Evolutionary conservation across 2,329 filamentous ascomycete species (phyloP).

Genomic region (Calonectria crousiana): DNA sequence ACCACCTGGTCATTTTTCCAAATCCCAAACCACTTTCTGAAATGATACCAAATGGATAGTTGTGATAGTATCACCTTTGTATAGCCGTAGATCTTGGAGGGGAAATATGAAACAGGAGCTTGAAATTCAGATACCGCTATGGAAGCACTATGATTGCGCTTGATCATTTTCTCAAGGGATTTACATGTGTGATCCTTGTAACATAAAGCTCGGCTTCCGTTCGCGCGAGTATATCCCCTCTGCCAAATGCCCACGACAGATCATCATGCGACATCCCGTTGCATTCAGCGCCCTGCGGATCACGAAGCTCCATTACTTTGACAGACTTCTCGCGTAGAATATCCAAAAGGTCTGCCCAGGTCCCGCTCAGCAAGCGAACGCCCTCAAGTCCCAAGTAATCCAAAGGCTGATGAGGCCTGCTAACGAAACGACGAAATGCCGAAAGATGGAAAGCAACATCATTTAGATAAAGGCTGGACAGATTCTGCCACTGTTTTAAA

Average conservation of each 20-base stretch:
- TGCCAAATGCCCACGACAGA: not conserved
- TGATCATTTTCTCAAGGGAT: not conserved
- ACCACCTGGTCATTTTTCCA: too few relatives aligned
- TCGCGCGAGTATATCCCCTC: not conserved
- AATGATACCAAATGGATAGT: too few relatives aligned
- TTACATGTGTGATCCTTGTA: not conserved
- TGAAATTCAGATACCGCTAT: not conserved
- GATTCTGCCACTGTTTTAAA: not conserved
- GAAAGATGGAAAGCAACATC: not conserved
- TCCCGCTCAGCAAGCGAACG: not conserved
- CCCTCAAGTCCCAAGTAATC: not conserved
- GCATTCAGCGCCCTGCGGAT: not conserved
- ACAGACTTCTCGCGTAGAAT: not conserved
- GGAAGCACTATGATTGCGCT: not conserved
- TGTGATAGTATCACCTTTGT: too few relatives aligned
- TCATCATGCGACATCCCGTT: not conserved
- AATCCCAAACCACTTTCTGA: too few relatives aligned
- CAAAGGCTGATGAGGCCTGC: not conserved
- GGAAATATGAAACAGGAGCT: not conserved
- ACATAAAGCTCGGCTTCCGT: not conserved
- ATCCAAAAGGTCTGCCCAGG: not conserved
- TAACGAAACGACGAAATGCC: not conserved
- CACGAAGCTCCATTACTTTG: not conserved
- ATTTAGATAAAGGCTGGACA: not conserved
- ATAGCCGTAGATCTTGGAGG: too few relatives aligned